Evolutionary conservation across 345 rosid genomes (phyloP), one percentile per base, ranked within the genome.

Genomic region (Kandelia obovata): DNA sequence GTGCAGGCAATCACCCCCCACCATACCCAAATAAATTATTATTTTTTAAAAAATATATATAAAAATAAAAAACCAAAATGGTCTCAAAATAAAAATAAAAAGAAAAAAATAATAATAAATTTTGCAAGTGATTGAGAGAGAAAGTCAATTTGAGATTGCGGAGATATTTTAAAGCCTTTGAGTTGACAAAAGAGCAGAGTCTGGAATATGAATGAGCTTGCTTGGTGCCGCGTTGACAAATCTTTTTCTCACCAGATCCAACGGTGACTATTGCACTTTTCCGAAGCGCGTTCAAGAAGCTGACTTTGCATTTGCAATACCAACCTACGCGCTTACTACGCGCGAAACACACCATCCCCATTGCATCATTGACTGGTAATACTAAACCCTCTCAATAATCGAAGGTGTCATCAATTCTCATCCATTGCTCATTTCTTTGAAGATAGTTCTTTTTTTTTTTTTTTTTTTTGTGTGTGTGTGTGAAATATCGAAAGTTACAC

Each of bases 191-290:
- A 1, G 1, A 2, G 0, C 0, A 0, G 9, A 53, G 39, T 3
- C 7, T 5, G 11, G 64, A 69, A 69, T 64, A 53, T 19, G 7
- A n/a, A 37, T 1, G 1, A 19, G 37, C 2, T 0, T 46, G 81
- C 75, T 85, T 78, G 61, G 81, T 77, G 87, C 66, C 78, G 34
- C 60, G 63, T 49, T 57, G 65, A 58, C 67, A 66, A 11, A 64
- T 28, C 52, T 20, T 4, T 4, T 52, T 6, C 28, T 9, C 70
- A 37, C 76, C 17, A 56, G 78, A 87, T 87, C 89, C 84, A 73
- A 85, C 89, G 87, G 91, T 51, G 73, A 80, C 63, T 4, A 0
- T 61, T 73, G 81, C 85, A 81, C 80, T 31, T 75, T 79, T 76
- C 62, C 73, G 55, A 73, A 13, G 76, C 71, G 74, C 25, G 72